Evolutionary conservation across 139 green algal genomes (phyloP), one percentile per base, ranked within the genome.

Genomic region (Pleodorina starrii): DNA sequence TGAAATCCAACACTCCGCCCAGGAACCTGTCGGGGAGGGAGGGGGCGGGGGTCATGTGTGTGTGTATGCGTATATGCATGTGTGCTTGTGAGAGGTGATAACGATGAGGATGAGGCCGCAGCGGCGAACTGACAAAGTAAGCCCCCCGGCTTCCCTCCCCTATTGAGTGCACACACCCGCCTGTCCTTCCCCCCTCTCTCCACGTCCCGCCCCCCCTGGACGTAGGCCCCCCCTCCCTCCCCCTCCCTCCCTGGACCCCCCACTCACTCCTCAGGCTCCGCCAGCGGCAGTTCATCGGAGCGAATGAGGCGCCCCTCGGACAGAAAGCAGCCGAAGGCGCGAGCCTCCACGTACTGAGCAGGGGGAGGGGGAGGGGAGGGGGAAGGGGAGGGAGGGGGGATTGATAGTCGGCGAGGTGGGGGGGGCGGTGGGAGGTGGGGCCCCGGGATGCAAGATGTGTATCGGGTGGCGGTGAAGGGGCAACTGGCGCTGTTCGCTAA

Each of bases 1-100:
- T 96, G 84, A 98, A 96, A 93, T 98, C 95, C 50, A 98, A 85
- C 77, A 98, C 92, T 36, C 95, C 94, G 19, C 92, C 93, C 59
- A 98, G 86, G 83, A 95, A 96, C 69, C 91, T 94, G 86, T 38
- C 71, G 85, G 35, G n/a, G 48, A 21, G 16, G 68, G 71, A 17
- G 9, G 36, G 38, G 40, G 71, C 38, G 6, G 36, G 40, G 40
- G 71, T n/a, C 71, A n/a, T n/a, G n/a, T n/a, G n/a, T n/a, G n/a
- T n/a, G n/a, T n/a, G n/a, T n/a, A n/a, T n/a, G n/a, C n/a, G n/a
- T n/a, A n/a, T n/a, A n/a, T n/a, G n/a, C n/a, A n/a, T n/a, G n/a
- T n/a, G n/a, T n/a, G n/a, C n/a, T n/a, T n/a, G n/a, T n/a, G n/a
- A n/a, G n/a, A n/a, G n/a, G n/a, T n/a, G n/a, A n/a, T n/a, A n/a